Conservation (phyloP, 2,329 filamentous ascomycete species). For the Dactylonectria macrodidyma region DNA sequence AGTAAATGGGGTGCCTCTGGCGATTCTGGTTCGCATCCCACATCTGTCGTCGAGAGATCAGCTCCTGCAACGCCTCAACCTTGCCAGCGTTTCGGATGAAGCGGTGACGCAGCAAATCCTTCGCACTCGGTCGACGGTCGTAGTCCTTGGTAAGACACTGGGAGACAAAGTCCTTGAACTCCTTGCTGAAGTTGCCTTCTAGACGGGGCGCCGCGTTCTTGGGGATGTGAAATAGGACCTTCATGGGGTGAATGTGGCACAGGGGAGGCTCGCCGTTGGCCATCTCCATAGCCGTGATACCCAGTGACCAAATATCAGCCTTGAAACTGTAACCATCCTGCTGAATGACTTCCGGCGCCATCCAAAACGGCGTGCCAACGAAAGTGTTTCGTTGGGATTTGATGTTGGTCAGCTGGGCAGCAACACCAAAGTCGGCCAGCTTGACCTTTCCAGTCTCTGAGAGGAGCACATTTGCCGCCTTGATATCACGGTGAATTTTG, state of each 20-base stretch:
- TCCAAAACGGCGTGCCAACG: constrained; percentile 97
- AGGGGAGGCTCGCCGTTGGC: constrained; percentile 91
- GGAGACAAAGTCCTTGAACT: constrained; percentile 95
- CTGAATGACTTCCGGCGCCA: constrained; percentile 95
- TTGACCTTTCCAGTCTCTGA: constrained; percentile 93
- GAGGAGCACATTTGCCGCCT: constrained; percentile 96
- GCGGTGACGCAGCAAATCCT: constrained; percentile 87
- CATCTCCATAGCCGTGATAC: constrained; percentile 93
- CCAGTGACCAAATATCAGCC: constrained; percentile 93
- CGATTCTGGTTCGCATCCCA: constrained; percentile 83
- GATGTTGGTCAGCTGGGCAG: constrained; percentile 96
- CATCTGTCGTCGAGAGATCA: constrained; percentile 86
- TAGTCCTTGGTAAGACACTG: constrained; percentile 94
- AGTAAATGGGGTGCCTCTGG: constrained; percentile 83
- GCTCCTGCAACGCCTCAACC: constrained; percentile 87
- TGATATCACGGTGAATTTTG: constrained; percentile 97
- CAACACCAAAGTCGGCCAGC: constrained; percentile 96
- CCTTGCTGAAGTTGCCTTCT: constrained; percentile 87
- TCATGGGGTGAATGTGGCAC: constrained; percentile 91
- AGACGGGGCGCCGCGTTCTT: constrained; percentile 89
- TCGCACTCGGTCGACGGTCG: constrained; percentile 86
- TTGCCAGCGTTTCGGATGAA: constrained; percentile 92
- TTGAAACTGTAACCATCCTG: constrained; percentile 89
- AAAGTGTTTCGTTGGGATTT: constrained; percentile 98
- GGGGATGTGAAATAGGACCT: constrained; percentile 91